A percentile compares a stretch with the other conserved stretches of the same genome.
phyloP scores from a whole-genome alignment of 208 protist genomes.

The Acanthamoeba culbertsoni region DNA sequence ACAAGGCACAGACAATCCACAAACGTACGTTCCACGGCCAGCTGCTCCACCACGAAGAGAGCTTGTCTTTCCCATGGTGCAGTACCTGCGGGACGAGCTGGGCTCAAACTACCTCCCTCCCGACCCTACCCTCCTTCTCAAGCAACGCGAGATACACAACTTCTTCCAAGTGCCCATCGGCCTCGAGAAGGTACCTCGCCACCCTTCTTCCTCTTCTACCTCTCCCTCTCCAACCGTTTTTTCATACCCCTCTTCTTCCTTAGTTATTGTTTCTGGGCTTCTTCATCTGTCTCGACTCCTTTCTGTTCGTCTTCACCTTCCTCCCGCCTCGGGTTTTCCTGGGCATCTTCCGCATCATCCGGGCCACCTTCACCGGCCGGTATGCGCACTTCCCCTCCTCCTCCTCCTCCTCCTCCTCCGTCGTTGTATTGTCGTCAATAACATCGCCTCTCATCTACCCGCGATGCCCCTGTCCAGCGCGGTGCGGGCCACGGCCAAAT shows the following conservation, averaged over 20 bases:
- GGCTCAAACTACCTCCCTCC: slow-evolving; percentile 9
- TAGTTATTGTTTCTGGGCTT: slow-evolving; percentile 73
- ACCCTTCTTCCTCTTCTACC: not conserved
- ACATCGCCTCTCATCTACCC: not conserved
- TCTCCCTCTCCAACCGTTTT: not conserved
- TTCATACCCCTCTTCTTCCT: not conserved
- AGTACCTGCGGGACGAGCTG: slow-evolving; percentile 15
- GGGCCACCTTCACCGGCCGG: not conserved
- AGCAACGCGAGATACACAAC: slow-evolving; percentile 47
- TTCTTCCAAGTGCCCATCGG: slow-evolving; percentile 33
- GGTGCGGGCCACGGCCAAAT: not conserved
- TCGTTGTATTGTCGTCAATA: not conserved
- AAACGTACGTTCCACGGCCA: not conserved
- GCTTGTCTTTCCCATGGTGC: not conserved
- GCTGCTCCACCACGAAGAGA: not conserved
- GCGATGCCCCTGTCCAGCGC: not conserved
- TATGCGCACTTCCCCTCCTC: no score
- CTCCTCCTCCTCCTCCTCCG: no score
- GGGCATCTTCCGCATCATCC: not conserved
- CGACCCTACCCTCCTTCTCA: not conserved
- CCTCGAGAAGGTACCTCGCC: not conserved
- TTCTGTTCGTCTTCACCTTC: slow-evolving; percentile 80
- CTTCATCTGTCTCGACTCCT: slow-evolving; percentile 79
- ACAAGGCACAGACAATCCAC: not conserved
- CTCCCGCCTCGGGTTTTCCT: slow-evolving; percentile 73